Evolutionary conservation across 768 basidiomycete species (phyloP).

Genomic region (Sarcomyxa edulis): DNA sequence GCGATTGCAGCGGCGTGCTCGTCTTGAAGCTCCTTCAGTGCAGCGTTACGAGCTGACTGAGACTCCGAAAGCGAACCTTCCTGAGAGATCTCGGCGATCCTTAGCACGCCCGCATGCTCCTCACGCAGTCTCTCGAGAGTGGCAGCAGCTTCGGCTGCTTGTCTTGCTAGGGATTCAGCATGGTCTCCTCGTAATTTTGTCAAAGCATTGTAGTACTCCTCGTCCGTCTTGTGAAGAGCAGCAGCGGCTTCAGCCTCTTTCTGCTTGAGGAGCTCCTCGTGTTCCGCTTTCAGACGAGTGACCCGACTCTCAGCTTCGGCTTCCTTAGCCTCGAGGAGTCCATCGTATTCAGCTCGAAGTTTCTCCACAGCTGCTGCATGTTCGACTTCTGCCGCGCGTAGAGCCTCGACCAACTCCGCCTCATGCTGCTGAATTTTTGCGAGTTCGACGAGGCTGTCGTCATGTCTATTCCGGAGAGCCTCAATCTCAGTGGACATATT

Average conservation of each 20-base stretch:
- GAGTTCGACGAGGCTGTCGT: constrained; percentile 43
- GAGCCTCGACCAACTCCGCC: constrained; percentile 40
- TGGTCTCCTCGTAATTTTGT: constrained; percentile 75
- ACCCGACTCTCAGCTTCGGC: constrained; percentile 44
- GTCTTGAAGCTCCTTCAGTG: constrained; percentile 63
- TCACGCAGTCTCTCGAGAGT: constrained; percentile 67
- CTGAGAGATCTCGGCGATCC: constrained; percentile 69
- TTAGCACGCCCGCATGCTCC: constrained; percentile 70
- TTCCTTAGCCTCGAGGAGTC: constrained; percentile 29
- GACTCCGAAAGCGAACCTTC: constrained; percentile 74
- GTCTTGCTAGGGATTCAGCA: constrained; percentile 55
- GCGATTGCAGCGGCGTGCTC: constrained; percentile 64
- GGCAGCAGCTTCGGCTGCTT: constrained; percentile 54
- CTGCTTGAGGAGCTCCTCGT: constrained; percentile 50
- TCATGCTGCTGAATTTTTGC: constrained; percentile 56
- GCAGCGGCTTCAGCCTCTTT: constrained; percentile 56
- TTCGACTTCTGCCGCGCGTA: constrained; percentile 47
- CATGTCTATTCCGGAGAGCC: constrained; percentile 58
- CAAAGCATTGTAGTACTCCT: constrained; percentile 77
- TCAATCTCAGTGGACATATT: constrained; percentile 90
- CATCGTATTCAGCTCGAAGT: constrained; percentile 45
- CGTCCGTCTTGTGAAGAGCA: constrained; percentile 63
- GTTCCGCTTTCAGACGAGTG: constrained; percentile 44
- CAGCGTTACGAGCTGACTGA: constrained; percentile 56
- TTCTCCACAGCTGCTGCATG: constrained; percentile 43